Evolutionary conservation across 2,329 filamentous ascomycete genomes (phyloP), one percentile per base, ranked within the genome.

Genomic region (Macrophomina tecta): DNA sequence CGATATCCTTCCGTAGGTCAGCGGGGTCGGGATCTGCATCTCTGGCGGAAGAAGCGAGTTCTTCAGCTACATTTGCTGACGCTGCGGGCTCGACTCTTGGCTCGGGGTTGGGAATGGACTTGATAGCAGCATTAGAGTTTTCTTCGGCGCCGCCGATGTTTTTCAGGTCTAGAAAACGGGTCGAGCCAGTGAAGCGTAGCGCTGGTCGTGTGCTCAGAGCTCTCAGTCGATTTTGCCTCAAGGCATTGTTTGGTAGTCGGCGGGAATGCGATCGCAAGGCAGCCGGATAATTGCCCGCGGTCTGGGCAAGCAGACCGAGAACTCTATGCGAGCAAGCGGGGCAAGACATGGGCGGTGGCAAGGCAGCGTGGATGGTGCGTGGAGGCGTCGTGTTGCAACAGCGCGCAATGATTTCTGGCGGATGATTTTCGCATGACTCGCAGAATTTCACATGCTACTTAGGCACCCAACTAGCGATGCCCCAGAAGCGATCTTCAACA

Each of bases 341-440:
- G 55, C 53, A 66, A 28, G 64, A 30, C 64, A 66, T 66, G 32
- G 18, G 14, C 6, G 9, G 52, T 34, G 46, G 12, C n/a, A 34
- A 12, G 36, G 16, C n/a, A 2, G 8, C 3, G 46, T 38, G 58
- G 32, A 14, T 49, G 16, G 40, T 46, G 58, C n/a, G 46, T 32
- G 32, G 32, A 36, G 14, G 32, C 7, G 34, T 49, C 14, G 45
- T 23, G 56, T 16, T 8, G 18, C 14, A 62, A 48, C 32, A 62
- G 45, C 46, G 42, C 45, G 18, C 34, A 36, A 34, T 49, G 34
- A 32, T 64, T 64, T 64, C 61, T 32, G 18, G 34, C 34, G 18
- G 23, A 38, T 38, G 28, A 34, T 52, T 55, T 28, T 16, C n/a
- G 58, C 58, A 62, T 62, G 58, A 62, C 58, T 62, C 58, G 45